Base-by-base conservation (phyloP, 768 basidiomycete genomes). In the Boletus pseudo-olivaceus region DNA sequence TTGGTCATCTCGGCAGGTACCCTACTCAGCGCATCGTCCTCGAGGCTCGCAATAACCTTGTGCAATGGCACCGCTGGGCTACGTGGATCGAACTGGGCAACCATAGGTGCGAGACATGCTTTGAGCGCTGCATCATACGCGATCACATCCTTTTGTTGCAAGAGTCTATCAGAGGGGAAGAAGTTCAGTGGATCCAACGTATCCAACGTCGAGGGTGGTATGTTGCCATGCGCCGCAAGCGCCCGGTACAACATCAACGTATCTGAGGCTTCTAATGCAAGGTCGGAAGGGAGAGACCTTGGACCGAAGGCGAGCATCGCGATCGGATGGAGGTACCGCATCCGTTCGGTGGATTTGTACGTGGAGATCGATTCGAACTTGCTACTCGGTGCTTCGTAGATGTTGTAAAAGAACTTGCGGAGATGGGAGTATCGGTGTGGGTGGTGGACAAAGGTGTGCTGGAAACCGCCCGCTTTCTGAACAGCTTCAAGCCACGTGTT, bases 401-500 rank as follows among this genome's bases (percentile, higher is more conserved):
- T 65, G 34, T 73, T 64, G 60, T 87, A 89, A 53, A 71, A 75
- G 63, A 79, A 87, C 65, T 89, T 89, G 41, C 88, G 79, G 2
- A 89, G 76, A 58, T 88, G 85, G 4, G 85, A 88, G 64, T 87
- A 89, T 11, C 87, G 81, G 66, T 88, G 82, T 1, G 78, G 80
- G 64, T 87, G 83, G 49, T 82, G 67, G 39, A 89, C 77, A 62
- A 83, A 82, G 2, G 72, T 73, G 64, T 88, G 82, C 29, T 79
- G 67, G 67, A 80, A 83, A 0, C 81, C 79, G 49, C 84, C 82
- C 0, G 80, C 76, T 48, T 67, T 62, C 65, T 89, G 86, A 15
- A 89, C 81, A 1, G 79, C 76, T 49, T 71, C 71, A 1, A 89
- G 78, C 87, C 87, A 89, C 4, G 69, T 56, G 57, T 83, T 87